Evolutionary conservation across 2,329 filamentous ascomycete species (phyloP).

Genomic region (Paracamarosporium sp.): DNA sequence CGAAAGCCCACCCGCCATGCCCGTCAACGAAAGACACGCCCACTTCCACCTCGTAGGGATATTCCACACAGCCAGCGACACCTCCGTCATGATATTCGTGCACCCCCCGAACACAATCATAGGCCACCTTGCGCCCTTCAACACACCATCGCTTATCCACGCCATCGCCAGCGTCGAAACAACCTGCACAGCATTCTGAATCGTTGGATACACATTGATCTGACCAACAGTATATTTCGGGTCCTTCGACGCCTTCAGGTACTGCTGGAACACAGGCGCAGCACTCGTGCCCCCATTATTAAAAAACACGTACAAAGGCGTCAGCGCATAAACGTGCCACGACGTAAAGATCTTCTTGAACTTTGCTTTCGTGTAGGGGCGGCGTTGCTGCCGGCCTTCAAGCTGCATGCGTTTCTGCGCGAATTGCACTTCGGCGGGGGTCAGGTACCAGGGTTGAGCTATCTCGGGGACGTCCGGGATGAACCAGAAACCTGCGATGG

Average conservation of each 20-base stretch:
- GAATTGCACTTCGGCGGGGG: conserved; percentile 51
- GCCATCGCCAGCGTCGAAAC: conserved; percentile 68
- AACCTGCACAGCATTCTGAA: conserved; percentile 61
- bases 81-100: conserved; percentile 49
- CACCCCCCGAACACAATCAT: conserved; percentile 65
- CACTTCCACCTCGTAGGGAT: conserved; percentile 65
- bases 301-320: conserved; percentile 67
- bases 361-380: conserved; percentile 59
- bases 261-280: conserved; percentile 64
- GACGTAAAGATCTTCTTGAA: conserved; percentile 66
- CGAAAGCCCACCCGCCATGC: conserved; percentile 55
- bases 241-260: conserved; percentile 49
- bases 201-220: conserved; percentile 63
- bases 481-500: conserved; percentile 56
- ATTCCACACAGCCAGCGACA: conserved; percentile 57
- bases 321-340: conserved; percentile 70
- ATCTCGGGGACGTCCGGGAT: conserved; percentile 61
- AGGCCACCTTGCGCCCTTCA: conserved; percentile 68
- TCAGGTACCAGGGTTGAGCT: conserved; percentile 57
- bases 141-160: conserved; percentile 69
- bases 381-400: conserved; percentile 54
- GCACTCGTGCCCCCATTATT: conserved; percentile 63
- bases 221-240: conserved; percentile 57
- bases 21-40: conserved; percentile 65
- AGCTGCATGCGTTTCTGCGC: conserved; percentile 58